Evolutionary conservation across 2,329 filamentous ascomycete genomes (phyloP).

Genomic region (Colletotrichum costaricense): DNA sequence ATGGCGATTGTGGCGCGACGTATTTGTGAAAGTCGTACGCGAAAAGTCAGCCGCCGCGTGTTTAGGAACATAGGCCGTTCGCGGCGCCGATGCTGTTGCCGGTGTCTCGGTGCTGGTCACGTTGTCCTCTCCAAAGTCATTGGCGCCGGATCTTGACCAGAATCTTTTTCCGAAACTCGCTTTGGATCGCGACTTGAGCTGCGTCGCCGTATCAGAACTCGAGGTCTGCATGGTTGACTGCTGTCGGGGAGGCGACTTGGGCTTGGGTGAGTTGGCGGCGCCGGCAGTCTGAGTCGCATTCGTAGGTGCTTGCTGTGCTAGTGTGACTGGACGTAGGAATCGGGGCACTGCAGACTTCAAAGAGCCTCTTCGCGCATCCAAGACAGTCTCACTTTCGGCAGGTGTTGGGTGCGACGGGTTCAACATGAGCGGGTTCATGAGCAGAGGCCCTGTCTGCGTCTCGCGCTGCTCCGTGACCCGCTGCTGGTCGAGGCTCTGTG

Average conservation of each 20-base stretch:
- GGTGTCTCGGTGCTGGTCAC: neutral
- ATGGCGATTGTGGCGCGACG: constrained; percentile 32
- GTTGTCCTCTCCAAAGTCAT: constrained; percentile 30
- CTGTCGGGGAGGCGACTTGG: neutral
- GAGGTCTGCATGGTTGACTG: constrained; percentile 3
- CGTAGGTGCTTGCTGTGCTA: neutral
- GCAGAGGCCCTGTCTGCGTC: constrained; percentile 8
- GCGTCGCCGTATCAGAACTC: neutral
- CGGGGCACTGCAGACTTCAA: constrained; percentile 17
- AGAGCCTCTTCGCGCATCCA: neutral
- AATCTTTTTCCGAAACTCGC: constrained; percentile 35
- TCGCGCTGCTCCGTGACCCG: neutral
- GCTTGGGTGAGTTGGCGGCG: neutral
- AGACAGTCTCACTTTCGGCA: constrained; percentile 1
- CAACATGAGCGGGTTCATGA: neutral
- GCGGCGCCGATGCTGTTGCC: constrained; percentile 2
- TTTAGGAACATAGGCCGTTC: constrained; percentile 40
- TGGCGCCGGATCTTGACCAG: constrained; percentile 30
- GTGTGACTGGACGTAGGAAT: constrained; percentile 16
- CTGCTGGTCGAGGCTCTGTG: neutral
- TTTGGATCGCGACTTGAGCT: constrained; percentile 25
- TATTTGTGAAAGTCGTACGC: constrained; percentile 37
- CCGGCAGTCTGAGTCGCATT: neutral
- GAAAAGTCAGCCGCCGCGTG: constrained; percentile 47
- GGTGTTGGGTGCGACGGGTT: constrained; percentile 4